A percentile compares a stretch with the other conserved stretches of the same genome.
Conservation (phyloP, 1,284 basidiomycete species). For the Apiotrichum gamsii region DNA sequence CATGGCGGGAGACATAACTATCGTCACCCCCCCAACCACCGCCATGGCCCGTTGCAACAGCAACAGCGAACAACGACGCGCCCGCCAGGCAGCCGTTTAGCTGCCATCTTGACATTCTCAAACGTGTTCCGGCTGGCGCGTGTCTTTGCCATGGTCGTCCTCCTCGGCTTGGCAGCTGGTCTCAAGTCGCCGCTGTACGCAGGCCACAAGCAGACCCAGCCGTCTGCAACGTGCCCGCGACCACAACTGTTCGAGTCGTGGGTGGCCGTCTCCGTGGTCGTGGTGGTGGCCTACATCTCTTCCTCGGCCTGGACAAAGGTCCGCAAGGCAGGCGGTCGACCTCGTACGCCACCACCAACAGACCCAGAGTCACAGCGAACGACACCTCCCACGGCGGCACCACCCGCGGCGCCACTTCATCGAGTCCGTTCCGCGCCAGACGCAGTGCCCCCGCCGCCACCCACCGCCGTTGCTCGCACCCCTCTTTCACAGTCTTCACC, state of each 20-base stretch:
- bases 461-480: neutral
- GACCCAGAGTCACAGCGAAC: neutral
- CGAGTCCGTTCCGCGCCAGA: neutral
- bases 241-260: slow-evolving; percentile 29
- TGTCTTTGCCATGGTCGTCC: slow-evolving; percentile 17
- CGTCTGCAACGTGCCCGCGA: slow-evolving; percentile 19
- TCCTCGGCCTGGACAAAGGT: neutral
- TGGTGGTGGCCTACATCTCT: slow-evolving; percentile 3
- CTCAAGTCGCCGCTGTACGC: slow-evolving; percentile 19
- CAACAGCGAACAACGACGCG: neutral
- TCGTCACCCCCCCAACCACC: too few species aligned
- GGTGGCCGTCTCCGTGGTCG: slow-evolving; percentile 23
- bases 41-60: neutral
- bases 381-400: neutral
- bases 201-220: slow-evolving; percentile 14
- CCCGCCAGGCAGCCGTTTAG: too few species aligned
- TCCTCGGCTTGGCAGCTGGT: slow-evolving; percentile 24
- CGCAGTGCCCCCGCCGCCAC: neutral
- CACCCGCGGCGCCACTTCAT: neutral
- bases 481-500: neutral
- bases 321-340: neutral
- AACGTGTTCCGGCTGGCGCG: neutral
- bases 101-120: neutral
- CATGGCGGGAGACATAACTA: too few species aligned
- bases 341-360: neutral